Evolutionary conservation across 176 grass and related monocot species (phyloP).

Genomic region (Hordeum vulgare): DNA sequence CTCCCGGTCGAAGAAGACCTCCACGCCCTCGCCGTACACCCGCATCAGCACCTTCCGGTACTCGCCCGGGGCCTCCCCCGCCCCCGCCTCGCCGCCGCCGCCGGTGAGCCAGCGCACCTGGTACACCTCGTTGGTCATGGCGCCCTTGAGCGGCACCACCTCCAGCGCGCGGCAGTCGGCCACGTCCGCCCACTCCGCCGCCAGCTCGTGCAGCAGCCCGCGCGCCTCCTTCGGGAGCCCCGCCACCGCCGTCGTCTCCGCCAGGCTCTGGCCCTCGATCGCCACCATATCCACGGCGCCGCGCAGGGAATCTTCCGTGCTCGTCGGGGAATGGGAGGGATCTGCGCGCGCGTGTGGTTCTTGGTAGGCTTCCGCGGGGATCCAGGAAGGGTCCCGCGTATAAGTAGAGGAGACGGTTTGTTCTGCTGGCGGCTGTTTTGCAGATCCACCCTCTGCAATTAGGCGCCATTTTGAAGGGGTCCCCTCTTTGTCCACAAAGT

Average conservation of each 20-base stretch:
- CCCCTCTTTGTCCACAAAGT: background rate
- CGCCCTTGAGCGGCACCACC: constrained; percentile 61
- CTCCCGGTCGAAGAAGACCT: constrained; percentile 55
- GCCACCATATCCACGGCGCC: constrained; percentile 31
- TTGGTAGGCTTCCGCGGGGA: constrained; percentile 19
- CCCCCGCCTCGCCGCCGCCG: background rate
- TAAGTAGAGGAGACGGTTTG: constrained; percentile 2
- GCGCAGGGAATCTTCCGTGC: constrained; percentile 4
- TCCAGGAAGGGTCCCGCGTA: background rate
- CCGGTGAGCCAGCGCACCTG: constrained; percentile 43
- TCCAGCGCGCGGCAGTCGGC: constrained; percentile 34
- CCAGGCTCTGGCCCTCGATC: constrained; percentile 1
- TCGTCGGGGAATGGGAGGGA: constrained; percentile 22
- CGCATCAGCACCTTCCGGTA: constrained; percentile 49
- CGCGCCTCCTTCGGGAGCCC: constrained; percentile 55
- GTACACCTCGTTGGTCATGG: constrained; percentile 79
- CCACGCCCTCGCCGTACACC: constrained; percentile 62
- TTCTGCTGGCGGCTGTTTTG: background rate
- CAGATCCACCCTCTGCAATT: constrained; percentile 7
- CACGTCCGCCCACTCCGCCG: constrained; percentile 48
- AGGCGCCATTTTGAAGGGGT: accelerated
- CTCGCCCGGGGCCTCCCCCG: background rate
- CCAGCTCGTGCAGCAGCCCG: constrained; percentile 35
- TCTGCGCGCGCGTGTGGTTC: constrained; percentile 1
- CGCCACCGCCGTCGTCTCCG: background rate